These are phyloP conservation scores for Talaromyces proteolyticus DNA, from an alignment of 495 filamentous ascomycete species.

Conservation along the genomic window DNA sequence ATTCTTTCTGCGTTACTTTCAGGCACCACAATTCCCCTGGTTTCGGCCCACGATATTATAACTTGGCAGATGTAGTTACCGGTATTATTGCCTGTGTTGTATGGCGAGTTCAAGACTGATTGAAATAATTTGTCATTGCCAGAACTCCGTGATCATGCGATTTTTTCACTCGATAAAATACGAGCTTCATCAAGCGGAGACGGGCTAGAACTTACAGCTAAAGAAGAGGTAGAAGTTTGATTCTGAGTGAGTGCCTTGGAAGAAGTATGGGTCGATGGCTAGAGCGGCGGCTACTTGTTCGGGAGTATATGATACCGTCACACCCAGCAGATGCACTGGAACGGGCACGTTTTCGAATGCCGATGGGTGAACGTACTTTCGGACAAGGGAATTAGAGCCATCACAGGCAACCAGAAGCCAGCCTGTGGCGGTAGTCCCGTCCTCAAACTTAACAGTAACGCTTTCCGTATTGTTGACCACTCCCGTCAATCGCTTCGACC, in stretches of 20 bases:
- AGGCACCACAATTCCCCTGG: constrained; percentile 34
- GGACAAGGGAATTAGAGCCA: constrained; percentile 43
- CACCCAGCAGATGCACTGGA: constrained; percentile 6
- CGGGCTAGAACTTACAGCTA: constrained; percentile 22
- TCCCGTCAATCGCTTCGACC: constrained; percentile 2
- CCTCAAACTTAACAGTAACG: constrained; percentile 44
- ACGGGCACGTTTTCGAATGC: constrained; percentile 3
- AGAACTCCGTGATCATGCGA: background rate
- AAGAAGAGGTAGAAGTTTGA: constrained; percentile 53
- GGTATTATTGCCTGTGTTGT: constrained; percentile 31
- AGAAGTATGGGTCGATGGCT: constrained; percentile 52
- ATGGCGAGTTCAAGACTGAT: constrained; percentile 40
- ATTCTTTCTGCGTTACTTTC: constrained; percentile 31
- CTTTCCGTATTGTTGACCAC: constrained; percentile 10
- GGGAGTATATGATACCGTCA: constrained; percentile 21
- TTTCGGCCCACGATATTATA: constrained; percentile 47
- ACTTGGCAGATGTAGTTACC: constrained; percentile 43
- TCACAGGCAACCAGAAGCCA: constrained; percentile 51
- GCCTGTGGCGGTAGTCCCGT: constrained; percentile 41
- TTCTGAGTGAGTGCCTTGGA: constrained; percentile 52
- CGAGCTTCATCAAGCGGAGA: background rate
- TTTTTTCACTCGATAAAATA: background rate
- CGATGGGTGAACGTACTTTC: constrained; percentile 21
- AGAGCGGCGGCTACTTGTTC: constrained; percentile 34
- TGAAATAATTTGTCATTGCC: background rate